Evolutionary conservation across 306 rosid species (phyloP).

Genomic region (Cucurbita ficifolia): DNA sequence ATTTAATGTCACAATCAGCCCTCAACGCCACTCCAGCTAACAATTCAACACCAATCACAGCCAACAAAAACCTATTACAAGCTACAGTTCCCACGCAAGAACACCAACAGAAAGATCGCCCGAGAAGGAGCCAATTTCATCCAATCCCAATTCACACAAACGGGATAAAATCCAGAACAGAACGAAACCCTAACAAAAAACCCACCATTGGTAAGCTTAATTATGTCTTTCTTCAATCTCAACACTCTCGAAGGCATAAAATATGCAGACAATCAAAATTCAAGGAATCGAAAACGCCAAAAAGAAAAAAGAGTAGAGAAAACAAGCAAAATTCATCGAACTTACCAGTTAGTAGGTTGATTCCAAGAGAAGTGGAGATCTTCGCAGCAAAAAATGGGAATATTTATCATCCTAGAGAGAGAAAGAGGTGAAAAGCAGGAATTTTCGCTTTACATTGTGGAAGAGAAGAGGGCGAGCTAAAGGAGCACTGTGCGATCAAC

Average conservation of each 20-base stretch:
- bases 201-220: not conserved
- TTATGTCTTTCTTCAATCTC: not conserved
- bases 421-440: not conserved
- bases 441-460: slow-evolving; percentile 7
- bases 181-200: not conserved
- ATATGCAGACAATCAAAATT: not conserved
- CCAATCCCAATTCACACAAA: not conserved
- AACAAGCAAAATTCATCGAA: not conserved
- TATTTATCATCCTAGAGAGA: not conserved
- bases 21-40: not conserved
- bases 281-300: not conserved
- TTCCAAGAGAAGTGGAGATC: slow-evolving; percentile 1
- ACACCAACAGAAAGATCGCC: not conserved
- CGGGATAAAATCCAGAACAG: not conserved
- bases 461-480: not conserved
- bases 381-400: not conserved
- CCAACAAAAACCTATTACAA: not conserved
- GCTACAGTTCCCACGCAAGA: not conserved
- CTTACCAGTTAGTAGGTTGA: slow-evolving; percentile 3
- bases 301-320: not conserved
- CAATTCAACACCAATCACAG: not conserved
- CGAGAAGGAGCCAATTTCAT: not conserved
- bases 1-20: not conserved
- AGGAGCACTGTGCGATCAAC: not conserved
- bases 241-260: not conserved